Evolutionary conservation across 1,284 basidiomycete species (phyloP), one percentile per base, ranked within the genome.

Genomic region (Lignosus rhinocerotis): DNA sequence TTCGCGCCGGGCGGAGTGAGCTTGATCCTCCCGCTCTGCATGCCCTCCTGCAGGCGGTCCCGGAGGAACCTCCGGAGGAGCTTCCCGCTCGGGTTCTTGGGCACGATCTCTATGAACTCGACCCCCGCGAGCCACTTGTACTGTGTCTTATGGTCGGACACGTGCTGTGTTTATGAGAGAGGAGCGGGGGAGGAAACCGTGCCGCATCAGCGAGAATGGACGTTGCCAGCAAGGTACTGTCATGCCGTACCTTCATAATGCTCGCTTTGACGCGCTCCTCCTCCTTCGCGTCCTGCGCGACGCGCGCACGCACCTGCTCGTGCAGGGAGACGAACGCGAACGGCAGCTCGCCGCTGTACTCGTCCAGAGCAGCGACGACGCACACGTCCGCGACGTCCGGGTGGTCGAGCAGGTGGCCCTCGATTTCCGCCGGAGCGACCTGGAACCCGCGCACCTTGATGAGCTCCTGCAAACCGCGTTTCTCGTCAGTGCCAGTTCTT

Each of bases 321-420:
- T 77, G 78, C 11, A 86, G 78, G 3, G 86, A 84, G 17, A 93
- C 76, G 67, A 84, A 93, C 1, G 89, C 90, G 51, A 90, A 71
- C 0, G 93, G 92, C 5, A 91, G 67, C 69, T 94, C 93, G 39
- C 92, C 93, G 48, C 81, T 87, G 65, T 84, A 88, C 31, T 92
- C 90, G 68, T 93, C 88, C 0, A 79, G 80, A 3, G 92, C 72
- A 1, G 87, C 83, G 17, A 93, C 85, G 10, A 94, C 89, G 63
- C 88, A 89, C 11, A 68, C 67, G 59, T 68, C 67, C 62, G 88
- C 89, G 43, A 68, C 49, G 55, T 68, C 67, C 11, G 77, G 76
- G 62, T 91, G 88, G 70, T 85, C 68, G 59, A 94, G 77, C 32
- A 94, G 74, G 70, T 90, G 88, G 0, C 89, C 74, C 61, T 75